phyloP scores from a whole-genome alignment of 805 yeast genomes.

The Pichia insulana region DNA sequence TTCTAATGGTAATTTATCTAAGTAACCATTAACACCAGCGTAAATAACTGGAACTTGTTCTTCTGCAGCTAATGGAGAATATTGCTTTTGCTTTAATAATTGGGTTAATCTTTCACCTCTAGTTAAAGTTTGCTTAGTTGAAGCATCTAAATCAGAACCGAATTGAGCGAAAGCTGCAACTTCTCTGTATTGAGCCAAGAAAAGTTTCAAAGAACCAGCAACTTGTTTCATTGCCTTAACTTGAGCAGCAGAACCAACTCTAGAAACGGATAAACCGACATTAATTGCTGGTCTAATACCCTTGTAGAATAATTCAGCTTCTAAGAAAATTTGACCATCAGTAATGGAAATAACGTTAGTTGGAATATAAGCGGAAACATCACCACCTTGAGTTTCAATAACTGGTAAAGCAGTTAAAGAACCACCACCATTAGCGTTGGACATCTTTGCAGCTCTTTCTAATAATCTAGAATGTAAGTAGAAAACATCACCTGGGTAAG shows the following conservation, averaged over 20 bases:
- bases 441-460: too few species aligned
- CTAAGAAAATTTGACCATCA: conserved; percentile 97
- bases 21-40: conserved; percentile 99
- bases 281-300: conserved; percentile 99
- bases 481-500: too few species aligned
- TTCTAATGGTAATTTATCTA: conserved; percentile 77
- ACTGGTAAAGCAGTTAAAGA: too few species aligned
- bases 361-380: too few species aligned
- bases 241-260: conserved; percentile 99
- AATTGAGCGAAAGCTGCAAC: conserved; percentile 99
- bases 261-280: conserved; percentile 99
- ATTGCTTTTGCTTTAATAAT: conserved; percentile 96
- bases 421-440: too few species aligned
- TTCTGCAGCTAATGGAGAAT: conserved; percentile 94
- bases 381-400: too few species aligned
- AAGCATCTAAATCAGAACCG: conserved; percentile 99
- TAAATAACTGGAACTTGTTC: conserved; percentile 97
- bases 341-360: conserved; percentile 96
- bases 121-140: conserved; percentile 95
- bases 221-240: conserved; percentile 99
- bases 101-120: conserved; percentile 99
- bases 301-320: conserved; percentile 99
- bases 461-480: too few species aligned
- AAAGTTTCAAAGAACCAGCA: conserved; percentile 99
- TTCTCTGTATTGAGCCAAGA: conserved; percentile 99